Percentiles rank a stretch among this genome's conserved stretches.
Conservation (phyloP, 106 monocot genomes). For the Triglochin maritima region DNA sequence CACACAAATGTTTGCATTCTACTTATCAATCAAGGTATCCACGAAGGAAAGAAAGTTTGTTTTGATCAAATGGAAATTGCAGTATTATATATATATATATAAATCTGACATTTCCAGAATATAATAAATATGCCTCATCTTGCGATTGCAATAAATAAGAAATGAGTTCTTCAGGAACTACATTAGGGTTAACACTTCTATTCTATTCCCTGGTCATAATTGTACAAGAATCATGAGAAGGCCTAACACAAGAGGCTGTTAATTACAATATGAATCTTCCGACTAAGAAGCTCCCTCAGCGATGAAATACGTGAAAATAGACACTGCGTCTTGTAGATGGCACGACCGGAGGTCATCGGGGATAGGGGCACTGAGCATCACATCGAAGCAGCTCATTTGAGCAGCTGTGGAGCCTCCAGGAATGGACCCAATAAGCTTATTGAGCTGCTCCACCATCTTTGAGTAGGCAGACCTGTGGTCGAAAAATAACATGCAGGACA, state of each 20-base stretch:
- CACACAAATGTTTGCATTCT: no score
- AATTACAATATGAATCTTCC: neutral
- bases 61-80: no score
- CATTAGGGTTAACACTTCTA: no score
- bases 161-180: neutral
- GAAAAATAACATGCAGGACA: neutral
- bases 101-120: no score
- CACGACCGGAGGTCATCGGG: conserved; percentile 51
- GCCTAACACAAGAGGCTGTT: neutral
- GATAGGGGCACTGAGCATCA: conserved; percentile 67
- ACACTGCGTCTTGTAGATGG: conserved; percentile 72
- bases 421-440: conserved; percentile 32
- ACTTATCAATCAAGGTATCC: no score
- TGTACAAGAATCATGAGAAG: neutral
- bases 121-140: no score
- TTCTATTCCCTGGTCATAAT: neutral
- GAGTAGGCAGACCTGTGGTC: conserved; percentile 54
- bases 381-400: conserved; percentile 76
- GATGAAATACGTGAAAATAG: conserved; percentile 68
- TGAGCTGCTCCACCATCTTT: conserved; percentile 77
- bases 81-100: no score
- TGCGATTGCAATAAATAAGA: neutral
- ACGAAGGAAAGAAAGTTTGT: no score
- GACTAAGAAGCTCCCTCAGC: conserved; percentile 24
- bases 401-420: conserved; percentile 38